Conservation (phyloP, 768 basidiomycete genomes). For the Lepiota venenata region DNA sequence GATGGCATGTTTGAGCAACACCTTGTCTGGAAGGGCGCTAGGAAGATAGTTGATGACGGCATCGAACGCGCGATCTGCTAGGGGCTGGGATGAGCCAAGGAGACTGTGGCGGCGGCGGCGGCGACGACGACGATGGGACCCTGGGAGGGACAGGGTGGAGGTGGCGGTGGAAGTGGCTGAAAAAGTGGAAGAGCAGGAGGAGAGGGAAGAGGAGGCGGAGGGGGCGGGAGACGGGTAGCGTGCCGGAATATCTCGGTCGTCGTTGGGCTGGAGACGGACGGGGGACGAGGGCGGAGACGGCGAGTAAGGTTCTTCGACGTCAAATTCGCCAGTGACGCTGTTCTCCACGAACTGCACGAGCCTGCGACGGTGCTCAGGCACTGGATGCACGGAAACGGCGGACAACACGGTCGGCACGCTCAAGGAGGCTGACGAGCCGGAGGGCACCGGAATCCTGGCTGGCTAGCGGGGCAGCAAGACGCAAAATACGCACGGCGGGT, state of each 20-base stretch:
- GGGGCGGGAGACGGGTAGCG: neutral
- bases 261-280: neutral
- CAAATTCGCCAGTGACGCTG: constrained; percentile 30
- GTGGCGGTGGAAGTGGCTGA: neutral
- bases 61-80: constrained; percentile 26
- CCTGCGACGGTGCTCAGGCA: neutral
- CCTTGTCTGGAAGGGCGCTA: constrained; percentile 32
- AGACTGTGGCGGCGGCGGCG: neutral
- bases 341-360: constrained; percentile 33
- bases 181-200: neutral
- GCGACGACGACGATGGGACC: neutral
- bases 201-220: constrained; percentile 8
- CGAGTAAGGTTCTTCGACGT: constrained; percentile 19
- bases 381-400: neutral
- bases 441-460: constrained; percentile 35
- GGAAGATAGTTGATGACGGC: constrained; percentile 45
- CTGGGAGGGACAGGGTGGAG: neutral
- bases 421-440: constrained; percentile 35
- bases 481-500: constrained; percentile 30
- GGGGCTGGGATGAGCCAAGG: neutral
- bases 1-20: constrained; percentile 39
- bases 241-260: neutral
- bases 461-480: constrained; percentile 28
- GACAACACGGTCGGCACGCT: constrained; percentile 37
- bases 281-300: neutral